Base-by-base conservation (phyloP, 2,329 filamentous ascomycete species). In the Fusarium ambrosium region DNA sequence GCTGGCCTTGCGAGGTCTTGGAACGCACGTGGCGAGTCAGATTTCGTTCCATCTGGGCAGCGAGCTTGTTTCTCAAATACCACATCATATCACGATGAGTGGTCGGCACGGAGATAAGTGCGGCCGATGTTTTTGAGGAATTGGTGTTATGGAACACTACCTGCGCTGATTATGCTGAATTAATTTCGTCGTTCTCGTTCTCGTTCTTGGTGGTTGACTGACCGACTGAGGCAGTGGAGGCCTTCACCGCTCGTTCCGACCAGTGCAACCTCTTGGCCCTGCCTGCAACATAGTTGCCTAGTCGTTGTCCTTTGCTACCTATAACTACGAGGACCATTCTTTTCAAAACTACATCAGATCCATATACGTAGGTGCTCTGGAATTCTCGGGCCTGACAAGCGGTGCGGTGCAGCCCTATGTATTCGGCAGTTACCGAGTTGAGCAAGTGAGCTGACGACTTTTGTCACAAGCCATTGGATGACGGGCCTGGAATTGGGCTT, bases 11-110 rank as follows among this genome's bases (percentile, higher is more conserved):
- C n/a, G 14, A 62, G 41, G 36, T 27, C 22, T 37, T 55, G n/a
- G 6, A 27, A 18, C 24, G 27, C 62, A 64, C 51, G 51, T 58
- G 62, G 51, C 62, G 36, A 66, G 36, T 69, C 34, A 66, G 62
- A 29, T 63, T 61, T 27, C 58, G 27, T 22, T 63, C 64, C 27
- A 22, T 68, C 51, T 48, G 32, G 56, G 51, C 20, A 61, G 34
- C 3, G n/a, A 61, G 34, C 7, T 9, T 51, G 22, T 11, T 39
- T 34, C 27, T 43, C 24, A 11, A 18, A 13, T 45, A 27, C 27
- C 29, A 37, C 45, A 39, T 63, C 18, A 22, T n/a, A 39, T 63
- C 18, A 22, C 24, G n/a, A 18, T 55, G 22, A 20, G 34, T 27
- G 10, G 29, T n/a, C 32, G 60, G 32, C 43, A 16, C 39, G 60